Conservation (phyloP, 208 protist genomes). For the Crithidia thermophila region DNA sequence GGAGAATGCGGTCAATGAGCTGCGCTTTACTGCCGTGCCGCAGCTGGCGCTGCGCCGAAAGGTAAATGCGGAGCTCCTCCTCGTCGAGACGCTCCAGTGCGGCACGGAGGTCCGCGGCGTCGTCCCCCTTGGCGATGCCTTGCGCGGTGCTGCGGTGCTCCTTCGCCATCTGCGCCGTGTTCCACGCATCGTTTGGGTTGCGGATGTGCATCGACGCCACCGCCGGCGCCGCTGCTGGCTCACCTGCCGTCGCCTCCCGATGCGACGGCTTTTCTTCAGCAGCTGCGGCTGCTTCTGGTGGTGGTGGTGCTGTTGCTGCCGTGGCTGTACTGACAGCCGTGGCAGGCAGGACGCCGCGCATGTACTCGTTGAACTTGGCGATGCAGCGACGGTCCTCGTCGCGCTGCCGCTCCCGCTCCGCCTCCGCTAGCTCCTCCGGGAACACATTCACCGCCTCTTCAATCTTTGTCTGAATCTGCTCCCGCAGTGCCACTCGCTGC, state of each 20-base stretch:
- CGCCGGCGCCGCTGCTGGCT: constrained; percentile 9
- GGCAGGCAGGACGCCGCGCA: constrained; percentile 66
- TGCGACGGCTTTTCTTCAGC: neutral
- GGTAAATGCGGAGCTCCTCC: constrained; percentile 92
- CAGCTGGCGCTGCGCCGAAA: constrained; percentile 80
- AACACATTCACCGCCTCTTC: constrained; percentile 71
- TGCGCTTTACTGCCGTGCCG: constrained; percentile 76
- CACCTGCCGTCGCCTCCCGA: neutral
- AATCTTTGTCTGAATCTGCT: constrained; percentile 88
- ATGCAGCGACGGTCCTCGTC: constrained; percentile 78
- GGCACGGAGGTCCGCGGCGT: constrained; percentile 38
- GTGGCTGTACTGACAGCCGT: constrained; percentile 2
- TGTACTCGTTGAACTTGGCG: constrained; percentile 86
- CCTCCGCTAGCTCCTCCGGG: constrained; percentile 77
- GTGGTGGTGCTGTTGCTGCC: neutral
- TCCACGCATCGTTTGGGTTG: constrained; percentile 82
- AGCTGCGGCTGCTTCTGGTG: neutral
- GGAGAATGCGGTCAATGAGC: constrained; percentile 75
- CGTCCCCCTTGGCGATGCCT: constrained; percentile 27
- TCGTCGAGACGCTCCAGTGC: constrained; percentile 71
- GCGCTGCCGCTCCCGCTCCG: constrained; percentile 52
- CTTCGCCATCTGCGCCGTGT: constrained; percentile 66
- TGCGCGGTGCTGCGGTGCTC: constrained; percentile 40
- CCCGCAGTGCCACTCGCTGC: constrained; percentile 56
- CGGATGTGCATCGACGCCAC: constrained; percentile 84